Base-by-base conservation (phyloP, 495 filamentous ascomycete genomes). In the Aspergillus mulundensis region DNA sequence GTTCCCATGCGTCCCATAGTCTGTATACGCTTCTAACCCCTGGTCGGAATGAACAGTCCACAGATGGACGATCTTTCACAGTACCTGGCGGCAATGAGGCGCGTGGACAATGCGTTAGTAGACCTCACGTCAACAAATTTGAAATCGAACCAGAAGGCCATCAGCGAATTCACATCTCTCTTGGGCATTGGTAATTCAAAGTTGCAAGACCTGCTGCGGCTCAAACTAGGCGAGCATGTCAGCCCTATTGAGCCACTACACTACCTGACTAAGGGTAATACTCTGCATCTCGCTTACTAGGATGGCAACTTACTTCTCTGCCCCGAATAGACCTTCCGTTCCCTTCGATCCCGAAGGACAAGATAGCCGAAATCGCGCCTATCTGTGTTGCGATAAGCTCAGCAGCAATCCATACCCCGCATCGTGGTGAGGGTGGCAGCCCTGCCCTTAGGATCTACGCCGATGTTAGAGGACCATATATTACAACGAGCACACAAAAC, bases 41-140 rank as follows among this genome's bases (percentile, higher is more conserved):
- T 19, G 20, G 24, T 4, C 4, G 4, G 24, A 50, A 46, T 34
- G 25, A 43, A 50, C 7, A 88, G 87, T 18, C 93, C 91, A 0
- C 82, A 88, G 61, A 87, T 86, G 66, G 83, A 83, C 15, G 90
- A 90, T 20, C 72, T 99, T 39, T 77, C 84, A 15, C 91, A 94
- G 59, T 97, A 96, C 68, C 81, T 99, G 12, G 84, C 82, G 25
- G 95, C 92, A 20, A 81, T 99, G 63, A 93, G 91, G 74, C 86
- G 93, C 41, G 81, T 94, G 24, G 90, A 88, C 63, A 86, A 86
- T 64, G 89, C 91, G 32, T 77, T 97, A 49, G 68, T 72, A 50
- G 85, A 94, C 51, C 85, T 99, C 68, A 88, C 87, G 65, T 76
- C 87, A 15, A 90, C 91, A 5, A 97, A 97, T 61, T 72, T 99